phyloP scores from a whole-genome alignment of 2,329 filamentous ascomycete genomes.

The Aspergillus sp. region DNA sequence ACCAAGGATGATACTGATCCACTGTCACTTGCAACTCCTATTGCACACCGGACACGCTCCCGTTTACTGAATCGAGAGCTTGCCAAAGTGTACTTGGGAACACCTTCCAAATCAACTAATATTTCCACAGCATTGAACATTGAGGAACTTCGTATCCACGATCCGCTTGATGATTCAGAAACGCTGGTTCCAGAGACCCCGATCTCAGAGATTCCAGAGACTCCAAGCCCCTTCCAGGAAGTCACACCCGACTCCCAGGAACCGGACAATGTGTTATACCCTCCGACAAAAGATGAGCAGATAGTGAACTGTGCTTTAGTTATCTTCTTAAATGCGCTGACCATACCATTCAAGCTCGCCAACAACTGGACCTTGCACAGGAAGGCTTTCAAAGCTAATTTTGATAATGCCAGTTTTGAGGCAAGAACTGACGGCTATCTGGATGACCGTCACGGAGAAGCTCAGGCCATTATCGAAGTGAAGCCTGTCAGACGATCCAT shows the following conservation, averaged over 20 bases:
- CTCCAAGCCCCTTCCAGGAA: not conserved
- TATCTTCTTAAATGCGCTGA: constrained; percentile 21
- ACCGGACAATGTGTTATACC: constrained; percentile 8
- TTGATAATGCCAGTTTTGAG: constrained; percentile 14
- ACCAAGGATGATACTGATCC: not conserved
- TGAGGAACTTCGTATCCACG: not conserved
- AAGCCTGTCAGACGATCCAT: constrained; percentile 12
- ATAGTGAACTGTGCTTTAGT: constrained; percentile 23
- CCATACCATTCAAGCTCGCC: constrained; percentile 10
- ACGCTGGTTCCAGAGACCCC: not conserved
- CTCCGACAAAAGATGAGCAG: constrained; percentile 21
- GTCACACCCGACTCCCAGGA: constrained; percentile 7
- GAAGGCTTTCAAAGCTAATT: constrained; percentile 16
- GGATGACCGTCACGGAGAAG: constrained; percentile 6
- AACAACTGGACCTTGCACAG: constrained; percentile 16
- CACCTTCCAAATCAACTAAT: not conserved
- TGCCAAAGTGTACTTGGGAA: not conserved
- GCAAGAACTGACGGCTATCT: constrained; percentile 24
- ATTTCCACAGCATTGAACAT: not conserved
- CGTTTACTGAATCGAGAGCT: not conserved
- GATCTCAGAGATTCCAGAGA: too few relatives aligned
- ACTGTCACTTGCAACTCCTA: constrained; percentile 4
- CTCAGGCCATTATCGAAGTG: constrained; percentile 16
- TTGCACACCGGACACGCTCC: constrained; percentile 11
- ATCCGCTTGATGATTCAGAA: not conserved